Percentiles rank a stretch among this genome's conserved stretches.
Conservation (phyloP, 139 green algal genomes). For the Volvox reticuliferus region DNA sequence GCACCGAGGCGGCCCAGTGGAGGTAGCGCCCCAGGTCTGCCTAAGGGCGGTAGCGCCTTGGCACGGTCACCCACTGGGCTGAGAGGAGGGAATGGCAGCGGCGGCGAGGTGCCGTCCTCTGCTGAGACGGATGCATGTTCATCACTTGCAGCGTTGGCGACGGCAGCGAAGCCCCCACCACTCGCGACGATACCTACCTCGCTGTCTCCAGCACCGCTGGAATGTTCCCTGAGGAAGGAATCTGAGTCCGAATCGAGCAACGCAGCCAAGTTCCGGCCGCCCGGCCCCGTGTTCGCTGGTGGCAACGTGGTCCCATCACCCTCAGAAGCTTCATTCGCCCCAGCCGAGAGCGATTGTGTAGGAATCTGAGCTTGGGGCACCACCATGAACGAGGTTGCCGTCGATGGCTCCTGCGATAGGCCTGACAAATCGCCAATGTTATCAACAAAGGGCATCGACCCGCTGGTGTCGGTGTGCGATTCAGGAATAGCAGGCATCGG, state of each 20-base stretch:
- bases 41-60: not conserved
- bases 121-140: not conserved
- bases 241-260: constrained; percentile 19
- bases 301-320: not conserved
- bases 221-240: not conserved
- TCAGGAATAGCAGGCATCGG: not conserved
- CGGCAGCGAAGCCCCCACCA: not conserved
- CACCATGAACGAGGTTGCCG: not conserved
- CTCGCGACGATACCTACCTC: not conserved
- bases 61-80: not conserved
- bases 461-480: not conserved
- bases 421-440: not conserved
- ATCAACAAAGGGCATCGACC: not conserved
- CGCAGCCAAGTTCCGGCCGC: not conserved
- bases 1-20: not conserved
- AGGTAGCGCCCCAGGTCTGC: not conserved
- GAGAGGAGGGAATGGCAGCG: not conserved
- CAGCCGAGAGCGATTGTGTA: too few relatives aligned
- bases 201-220: not conserved
- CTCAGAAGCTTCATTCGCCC: not conserved
- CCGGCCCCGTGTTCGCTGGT: not conserved
- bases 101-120: not conserved
- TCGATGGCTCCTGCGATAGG: not conserved
- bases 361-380: too few relatives aligned
- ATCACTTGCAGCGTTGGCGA: too few relatives aligned